Evolutionary conservation across 805 yeast genomes (phyloP).

Genomic region (Wickerhamiella nectarea): DNA sequence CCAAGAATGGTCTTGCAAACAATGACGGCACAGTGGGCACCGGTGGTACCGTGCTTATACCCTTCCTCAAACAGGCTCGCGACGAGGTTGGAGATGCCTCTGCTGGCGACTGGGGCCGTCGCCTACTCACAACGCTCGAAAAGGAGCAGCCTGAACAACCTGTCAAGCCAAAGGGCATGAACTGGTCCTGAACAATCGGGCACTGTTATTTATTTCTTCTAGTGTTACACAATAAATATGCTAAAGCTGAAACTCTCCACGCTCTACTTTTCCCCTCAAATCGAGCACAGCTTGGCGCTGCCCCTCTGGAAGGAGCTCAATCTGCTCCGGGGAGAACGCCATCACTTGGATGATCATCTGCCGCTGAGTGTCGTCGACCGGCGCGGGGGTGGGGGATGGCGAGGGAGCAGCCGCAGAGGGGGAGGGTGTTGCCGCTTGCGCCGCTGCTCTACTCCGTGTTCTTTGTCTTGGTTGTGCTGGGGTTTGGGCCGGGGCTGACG

Average conservation of each 20-base stretch:
- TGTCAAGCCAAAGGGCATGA: constrained; percentile 5
- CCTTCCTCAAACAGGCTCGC: constrained; percentile 87
- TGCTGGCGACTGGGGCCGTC: constrained; percentile 83
- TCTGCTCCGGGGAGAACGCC: constrained; percentile 38
- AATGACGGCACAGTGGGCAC: constrained; percentile 65
- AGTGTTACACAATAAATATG: too few relatives aligned
- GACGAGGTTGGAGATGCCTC: constrained; percentile 93
- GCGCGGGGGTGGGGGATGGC: background rate
- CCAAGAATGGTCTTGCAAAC: constrained; percentile 37
- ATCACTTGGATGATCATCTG: constrained; percentile 38
- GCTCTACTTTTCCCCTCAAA: constrained; percentile 19
- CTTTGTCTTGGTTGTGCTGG: background rate
- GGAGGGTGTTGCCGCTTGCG: too few relatives aligned
- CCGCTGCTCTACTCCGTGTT: background rate
- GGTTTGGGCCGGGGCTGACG: background rate
- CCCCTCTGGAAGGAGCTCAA: constrained; percentile 36
- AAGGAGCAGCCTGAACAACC: background rate
- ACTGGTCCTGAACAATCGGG: constrained; percentile 1
- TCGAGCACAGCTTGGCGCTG: constrained; percentile 31
- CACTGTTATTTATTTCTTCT: too few relatives aligned
- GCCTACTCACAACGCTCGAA: constrained; percentile 26
- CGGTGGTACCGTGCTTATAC: constrained; percentile 85
- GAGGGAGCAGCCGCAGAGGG: too few relatives aligned
- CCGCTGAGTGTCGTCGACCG: constrained; percentile 7
- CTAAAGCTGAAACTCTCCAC: constrained; percentile 15